These are phyloP conservation scores for Orychophragmus violaceus DNA, from an alignment of 345 rosid species.

Conservation along the genomic window DNA sequence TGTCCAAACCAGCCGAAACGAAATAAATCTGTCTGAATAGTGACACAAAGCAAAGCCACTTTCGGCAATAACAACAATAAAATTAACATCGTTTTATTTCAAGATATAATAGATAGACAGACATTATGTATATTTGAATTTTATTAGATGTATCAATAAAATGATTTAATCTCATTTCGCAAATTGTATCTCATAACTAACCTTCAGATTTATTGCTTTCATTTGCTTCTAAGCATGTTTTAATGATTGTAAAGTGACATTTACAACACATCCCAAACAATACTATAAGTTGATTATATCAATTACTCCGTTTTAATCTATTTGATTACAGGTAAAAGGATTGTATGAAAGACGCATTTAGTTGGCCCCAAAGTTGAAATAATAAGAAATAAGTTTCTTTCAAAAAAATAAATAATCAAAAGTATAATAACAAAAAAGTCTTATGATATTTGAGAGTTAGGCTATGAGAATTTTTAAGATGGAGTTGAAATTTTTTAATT, in stretches of 20 bases:
- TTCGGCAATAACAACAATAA: background rate
- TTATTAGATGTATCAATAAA: background rate
- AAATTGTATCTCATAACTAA: slow-evolving; percentile 2
- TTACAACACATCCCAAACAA: background rate
- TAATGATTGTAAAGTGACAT: slow-evolving; percentile 49
- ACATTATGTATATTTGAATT: background rate
- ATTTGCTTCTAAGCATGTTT: slow-evolving; percentile 89
- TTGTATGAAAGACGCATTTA: background rate
- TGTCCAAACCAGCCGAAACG: background rate
- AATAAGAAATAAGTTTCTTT: background rate
- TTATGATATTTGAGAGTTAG: background rate
- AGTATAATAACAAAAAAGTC: background rate
- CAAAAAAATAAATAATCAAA: too few relatives aligned
- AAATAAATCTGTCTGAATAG: background rate
- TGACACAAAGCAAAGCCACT: background rate
- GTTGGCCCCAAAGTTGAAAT: background rate
- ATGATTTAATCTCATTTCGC: background rate
- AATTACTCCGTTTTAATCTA: background rate
- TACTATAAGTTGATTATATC: background rate
- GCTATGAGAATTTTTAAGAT: too few relatives aligned
- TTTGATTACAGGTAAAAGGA: background rate
- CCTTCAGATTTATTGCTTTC: slow-evolving; percentile 21
- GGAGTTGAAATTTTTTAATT: too few relatives aligned
- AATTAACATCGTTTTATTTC: background rate
- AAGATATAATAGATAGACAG: background rate